Conservation (phyloP, 148 eudicot genomes). For the Tetragonia tetragonoides region DNA sequence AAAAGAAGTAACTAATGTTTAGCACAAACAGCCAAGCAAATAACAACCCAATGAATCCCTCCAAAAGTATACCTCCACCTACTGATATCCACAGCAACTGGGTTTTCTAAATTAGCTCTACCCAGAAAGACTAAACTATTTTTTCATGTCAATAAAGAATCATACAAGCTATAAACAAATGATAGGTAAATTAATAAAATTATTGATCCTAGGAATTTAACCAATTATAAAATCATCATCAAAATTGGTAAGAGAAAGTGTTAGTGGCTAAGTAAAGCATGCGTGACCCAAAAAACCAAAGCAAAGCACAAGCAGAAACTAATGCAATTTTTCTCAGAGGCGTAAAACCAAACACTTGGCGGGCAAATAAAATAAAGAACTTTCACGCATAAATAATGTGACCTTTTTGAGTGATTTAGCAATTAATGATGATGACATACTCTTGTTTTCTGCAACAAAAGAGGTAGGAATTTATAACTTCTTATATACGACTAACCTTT, state of each 20-base stretch:
- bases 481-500: neutral
- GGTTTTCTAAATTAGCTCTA: too few relatives aligned
- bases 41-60: too few relatives aligned
- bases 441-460: neutral
- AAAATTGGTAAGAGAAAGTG: neutral
- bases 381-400: too few relatives aligned
- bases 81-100: too few relatives aligned
- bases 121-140: neutral
- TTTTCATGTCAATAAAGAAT: neutral
- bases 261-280: neutral
- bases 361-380: neutral
- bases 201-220: neutral
- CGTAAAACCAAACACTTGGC: neutral
- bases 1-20: neutral
- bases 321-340: neutral
- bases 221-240: neutral
- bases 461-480: neutral
- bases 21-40: too few relatives aligned
- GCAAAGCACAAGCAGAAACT: neutral
- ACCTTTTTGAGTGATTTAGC: neutral
- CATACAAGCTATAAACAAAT: neutral
- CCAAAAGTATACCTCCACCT: too few relatives aligned
- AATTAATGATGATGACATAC: neutral
- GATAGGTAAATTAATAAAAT: neutral
- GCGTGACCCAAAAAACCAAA: neutral